Conservation (phyloP, 2,329 filamentous ascomycete genomes). For the Xylaria sp. region DNA sequence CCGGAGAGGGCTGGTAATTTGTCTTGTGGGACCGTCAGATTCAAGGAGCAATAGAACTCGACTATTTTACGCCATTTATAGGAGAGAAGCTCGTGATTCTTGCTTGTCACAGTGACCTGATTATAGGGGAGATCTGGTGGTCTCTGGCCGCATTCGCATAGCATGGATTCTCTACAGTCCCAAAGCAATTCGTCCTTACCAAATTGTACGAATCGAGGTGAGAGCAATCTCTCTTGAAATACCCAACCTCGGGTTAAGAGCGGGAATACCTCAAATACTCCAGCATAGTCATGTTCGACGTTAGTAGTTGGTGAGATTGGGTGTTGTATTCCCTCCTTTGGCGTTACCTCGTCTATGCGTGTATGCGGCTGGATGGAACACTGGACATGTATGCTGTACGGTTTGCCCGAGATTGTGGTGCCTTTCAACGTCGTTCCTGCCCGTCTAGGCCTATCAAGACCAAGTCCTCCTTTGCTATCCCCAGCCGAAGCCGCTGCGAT, state of each 20-base stretch:
- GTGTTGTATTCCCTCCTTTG: slow-evolving; percentile 20
- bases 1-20: slow-evolving; percentile 32
- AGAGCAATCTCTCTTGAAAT: slow-evolving; percentile 30
- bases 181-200: slow-evolving; percentile 28
- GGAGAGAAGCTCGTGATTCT: not conserved
- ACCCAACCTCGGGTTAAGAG: slow-evolving; percentile 28
- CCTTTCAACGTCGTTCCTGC: slow-evolving; percentile 7
- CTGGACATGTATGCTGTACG: slow-evolving; percentile 22
- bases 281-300: slow-evolving; percentile 11
- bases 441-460: slow-evolving; percentile 6
- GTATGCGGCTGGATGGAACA: slow-evolving; percentile 11
- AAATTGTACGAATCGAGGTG: slow-evolving; percentile 32
- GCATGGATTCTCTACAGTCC: slow-evolving; percentile 28
- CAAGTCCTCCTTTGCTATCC: slow-evolving; percentile 16
- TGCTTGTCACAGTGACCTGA: slow-evolving; percentile 14
- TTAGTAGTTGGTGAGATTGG: slow-evolving; percentile 10
- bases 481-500: slow-evolving; percentile 22
- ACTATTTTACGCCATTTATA: slow-evolving; percentile 29
- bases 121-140: slow-evolving; percentile 7
- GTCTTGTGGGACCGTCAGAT: slow-evolving; percentile 25
- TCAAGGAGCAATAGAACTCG: slow-evolving; percentile 23
- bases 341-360: not conserved
- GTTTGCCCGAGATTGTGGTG: slow-evolving; percentile 16
- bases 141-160: slow-evolving; percentile 28
- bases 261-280: slow-evolving; percentile 10